Base-by-base conservation (phyloP, 2,329 filamentous ascomycete species). In the Bretziella fagacearum region DNA sequence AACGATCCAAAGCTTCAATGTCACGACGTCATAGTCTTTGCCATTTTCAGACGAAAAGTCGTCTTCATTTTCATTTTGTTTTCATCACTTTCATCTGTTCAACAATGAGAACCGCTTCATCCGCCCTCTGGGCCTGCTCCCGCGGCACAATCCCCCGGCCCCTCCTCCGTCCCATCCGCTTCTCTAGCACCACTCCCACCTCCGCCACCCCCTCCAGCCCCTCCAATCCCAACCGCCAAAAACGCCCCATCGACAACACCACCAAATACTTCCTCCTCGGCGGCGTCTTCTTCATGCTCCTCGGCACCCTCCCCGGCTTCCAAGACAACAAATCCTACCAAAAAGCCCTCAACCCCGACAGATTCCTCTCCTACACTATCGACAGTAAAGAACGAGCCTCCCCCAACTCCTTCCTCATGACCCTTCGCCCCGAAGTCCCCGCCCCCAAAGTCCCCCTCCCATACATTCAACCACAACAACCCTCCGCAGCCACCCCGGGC, bases 281-380 rank as follows among this genome's bases (percentile, higher is more conserved):
- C 25, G 48, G 48, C 7, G 33, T 39, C n/a, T 30, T 47, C 40
- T 47, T 50, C 44, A 50, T 50, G 44, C 40, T 50, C 13, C 25
- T 43, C 17, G 44, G 48, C 10, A 39, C 35, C 13, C 27, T 50
- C 30, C 48, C 48, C 4, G 48, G 44, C 11, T 44, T 50, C 44
- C 32, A 46, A 23, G 41, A 50, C 32, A 42, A 46, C 39, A 47
- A 47, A 40, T 18, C 25, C 25, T 47, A 43, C 40, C 48, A 47
- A 35, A 52, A 54, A 2, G 57, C 56, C 2, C 68, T 84, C 50
- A 78, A 82, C 62, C 60, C 65, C 11, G 63, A 67, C 48, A 69
- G 65, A 20, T 86, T 85, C 60, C 70, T 70, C 29, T 71, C 74
- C 2, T 87, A 82, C 62, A 73, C 67, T 22, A 70, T 91, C 52